phyloP scores from a whole-genome alignment of 768 basidiomycete genomes.

The Kwoniella pini region DNA sequence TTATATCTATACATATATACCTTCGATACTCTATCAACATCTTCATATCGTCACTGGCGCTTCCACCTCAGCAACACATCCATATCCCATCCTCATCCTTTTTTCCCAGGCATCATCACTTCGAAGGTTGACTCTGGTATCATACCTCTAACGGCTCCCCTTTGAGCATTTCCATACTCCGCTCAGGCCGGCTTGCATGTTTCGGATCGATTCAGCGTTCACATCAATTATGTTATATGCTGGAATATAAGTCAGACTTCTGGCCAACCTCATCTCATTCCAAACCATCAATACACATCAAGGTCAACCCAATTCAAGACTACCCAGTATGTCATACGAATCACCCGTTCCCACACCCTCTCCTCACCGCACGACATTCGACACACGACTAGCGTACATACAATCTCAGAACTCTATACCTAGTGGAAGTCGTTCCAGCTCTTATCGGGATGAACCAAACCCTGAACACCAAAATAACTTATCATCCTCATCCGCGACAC shows the following conservation, averaged over 20 bases:
- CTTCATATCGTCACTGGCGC: too few species aligned
- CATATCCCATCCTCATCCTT: too few species aligned
- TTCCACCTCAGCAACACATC: too few species aligned
- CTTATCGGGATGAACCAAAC: too few species aligned
- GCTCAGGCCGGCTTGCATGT: conserved; percentile 9
- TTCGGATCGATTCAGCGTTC: not conserved
- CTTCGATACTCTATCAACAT: too few species aligned
- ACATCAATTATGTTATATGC: not conserved
- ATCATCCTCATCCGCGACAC: conserved; percentile 6
- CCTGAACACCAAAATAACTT: not conserved
- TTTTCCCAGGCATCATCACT: too few species aligned
- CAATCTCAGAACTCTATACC: not conserved
- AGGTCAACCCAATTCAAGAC: not conserved
- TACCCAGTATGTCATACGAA: not conserved
- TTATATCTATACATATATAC: too few species aligned
- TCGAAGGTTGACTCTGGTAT: too few species aligned
- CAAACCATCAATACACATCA: not conserved
- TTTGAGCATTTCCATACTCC: too few species aligned
- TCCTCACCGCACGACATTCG: not conserved
- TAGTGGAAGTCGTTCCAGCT: too few species aligned
- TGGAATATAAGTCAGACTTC: not conserved
- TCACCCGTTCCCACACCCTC: not conserved
- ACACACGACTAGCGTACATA: not conserved
- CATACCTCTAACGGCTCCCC: too few species aligned
- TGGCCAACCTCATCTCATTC: not conserved